These are phyloP conservation scores for Cucurbita pepo DNA, from an alignment of 306 rosid genomes.

Conservation along the genomic window DNA sequence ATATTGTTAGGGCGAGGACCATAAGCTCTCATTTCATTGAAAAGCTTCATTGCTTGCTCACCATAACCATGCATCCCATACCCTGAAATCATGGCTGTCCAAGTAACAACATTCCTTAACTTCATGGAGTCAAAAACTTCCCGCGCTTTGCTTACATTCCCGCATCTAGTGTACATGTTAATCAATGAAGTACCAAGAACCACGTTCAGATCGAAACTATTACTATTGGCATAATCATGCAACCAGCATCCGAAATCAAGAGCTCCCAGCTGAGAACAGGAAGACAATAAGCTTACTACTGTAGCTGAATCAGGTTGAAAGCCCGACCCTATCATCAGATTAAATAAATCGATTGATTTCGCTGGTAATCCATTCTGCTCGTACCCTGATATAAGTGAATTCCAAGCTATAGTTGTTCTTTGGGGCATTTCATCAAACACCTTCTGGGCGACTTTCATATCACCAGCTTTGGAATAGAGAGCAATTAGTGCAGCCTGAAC, in stretches of 20 bases:
- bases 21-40: constrained; percentile 26
- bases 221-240: constrained; percentile 31
- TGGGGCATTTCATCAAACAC: constrained; percentile 57
- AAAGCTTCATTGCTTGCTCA: constrained; percentile 46
- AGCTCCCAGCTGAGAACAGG: constrained; percentile 72
- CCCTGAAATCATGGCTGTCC: constrained; percentile 91
- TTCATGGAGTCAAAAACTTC: constrained; percentile 49
- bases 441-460: constrained; percentile 24
- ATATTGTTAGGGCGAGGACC: constrained; percentile 54
- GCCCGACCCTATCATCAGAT: constrained; percentile 25
- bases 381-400: constrained; percentile 67
- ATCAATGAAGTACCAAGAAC: constrained; percentile 61
- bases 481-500: constrained; percentile 53
- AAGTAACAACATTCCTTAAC: constrained; percentile 55
- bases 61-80: constrained; percentile 78
- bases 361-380: constrained; percentile 54
- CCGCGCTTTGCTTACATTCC: constrained; percentile 39
- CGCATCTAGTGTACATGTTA: constrained; percentile 79
- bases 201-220: constrained; percentile 32
- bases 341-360: constrained; percentile 40
- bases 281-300: constrained; percentile 47
- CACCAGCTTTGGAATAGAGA: constrained; percentile 38
- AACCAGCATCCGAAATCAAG: constrained; percentile 55
- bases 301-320: constrained; percentile 50
- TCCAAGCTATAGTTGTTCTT: constrained; percentile 64